Conservation (phyloP, 164 flowering plant species). For the Vitis rupestris region DNA sequence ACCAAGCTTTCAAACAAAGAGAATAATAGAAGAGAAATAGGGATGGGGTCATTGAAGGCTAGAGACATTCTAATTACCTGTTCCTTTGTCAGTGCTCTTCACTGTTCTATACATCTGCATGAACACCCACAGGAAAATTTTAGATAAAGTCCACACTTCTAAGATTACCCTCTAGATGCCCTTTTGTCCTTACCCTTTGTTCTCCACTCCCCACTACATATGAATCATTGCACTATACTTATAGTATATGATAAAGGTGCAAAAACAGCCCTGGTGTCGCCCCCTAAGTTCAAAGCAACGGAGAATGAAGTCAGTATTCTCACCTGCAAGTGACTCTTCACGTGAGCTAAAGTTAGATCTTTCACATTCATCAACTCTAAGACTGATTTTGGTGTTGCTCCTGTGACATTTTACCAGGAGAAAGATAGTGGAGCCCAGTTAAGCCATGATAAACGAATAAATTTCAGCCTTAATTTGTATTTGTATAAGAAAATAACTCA, state of each 20-base stretch:
- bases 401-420: slow-evolving; percentile 29
- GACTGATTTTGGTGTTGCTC: slow-evolving; percentile 93
- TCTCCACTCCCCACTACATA: slow-evolving; percentile 25
- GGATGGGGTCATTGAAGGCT: background rate
- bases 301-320: slow-evolving; percentile 18
- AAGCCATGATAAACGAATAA: background rate
- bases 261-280: background rate
- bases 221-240: slow-evolving; percentile 14
- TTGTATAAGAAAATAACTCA: background rate
- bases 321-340: slow-evolving; percentile 93
- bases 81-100: slow-evolving; percentile 73
- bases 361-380: slow-evolving; percentile 92
- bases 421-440: slow-evolving; percentile 3
- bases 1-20: slow-evolving; percentile 14
- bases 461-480: too few species aligned
- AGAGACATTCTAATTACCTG: slow-evolving; percentile 56
- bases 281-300: slow-evolving; percentile 13
- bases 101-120: slow-evolving; percentile 84
- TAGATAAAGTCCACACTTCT: slow-evolving; percentile 21
- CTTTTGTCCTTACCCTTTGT: slow-evolving; percentile 37
- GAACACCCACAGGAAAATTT: slow-evolving; percentile 18
- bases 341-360: slow-evolving; percentile 94
- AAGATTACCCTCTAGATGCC: slow-evolving; percentile 33
- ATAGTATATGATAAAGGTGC: slow-evolving; percentile 7
- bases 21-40: slow-evolving; percentile 10